A percentile compares a stretch with the other conserved stretches of the same genome.
These are phyloP conservation scores for Calonectria pseudoturangicola DNA, from an alignment of 2,329 filamentous ascomycete species.

Conservation along the genomic window DNA sequence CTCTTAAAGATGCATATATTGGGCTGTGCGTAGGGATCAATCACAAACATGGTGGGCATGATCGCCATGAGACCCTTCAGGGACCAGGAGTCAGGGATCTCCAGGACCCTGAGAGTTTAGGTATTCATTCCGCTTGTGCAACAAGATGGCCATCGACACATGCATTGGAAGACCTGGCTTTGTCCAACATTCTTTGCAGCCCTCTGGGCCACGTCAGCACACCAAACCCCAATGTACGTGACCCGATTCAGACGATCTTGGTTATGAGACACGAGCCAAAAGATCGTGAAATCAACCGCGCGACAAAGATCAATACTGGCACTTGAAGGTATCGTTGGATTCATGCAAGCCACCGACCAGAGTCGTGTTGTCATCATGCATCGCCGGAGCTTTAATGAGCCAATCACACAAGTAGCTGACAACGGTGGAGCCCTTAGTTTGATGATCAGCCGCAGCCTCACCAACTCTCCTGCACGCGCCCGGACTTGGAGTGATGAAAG, in stretches of 20 bases:
- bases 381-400: neutral
- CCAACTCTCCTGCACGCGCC: constrained; percentile 21
- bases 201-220: neutral
- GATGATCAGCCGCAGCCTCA: constrained; percentile 28
- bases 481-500: constrained; percentile 19
- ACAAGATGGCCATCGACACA: neutral
- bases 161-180: constrained; percentile 8
- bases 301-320: constrained; percentile 38
- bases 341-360: constrained; percentile 35
- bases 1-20: neutral
- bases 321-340: constrained; percentile 24
- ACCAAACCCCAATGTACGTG: neutral
- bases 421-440: constrained; percentile 25
- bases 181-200: constrained; percentile 6
- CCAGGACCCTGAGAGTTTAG: constrained; percentile 18
- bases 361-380: constrained; percentile 53
- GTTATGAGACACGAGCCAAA: neutral
- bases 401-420: constrained; percentile 45
- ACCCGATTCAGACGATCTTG: constrained; percentile 1
- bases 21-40: neutral
- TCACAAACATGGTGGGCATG: neutral
- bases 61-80: constrained; percentile 22
- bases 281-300: neutral
- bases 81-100: neutral
- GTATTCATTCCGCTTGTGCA: constrained; percentile 18